Evolutionary conservation across 148 eudicot species (phyloP).

Genomic region (Rhododendron mucronatum): DNA sequence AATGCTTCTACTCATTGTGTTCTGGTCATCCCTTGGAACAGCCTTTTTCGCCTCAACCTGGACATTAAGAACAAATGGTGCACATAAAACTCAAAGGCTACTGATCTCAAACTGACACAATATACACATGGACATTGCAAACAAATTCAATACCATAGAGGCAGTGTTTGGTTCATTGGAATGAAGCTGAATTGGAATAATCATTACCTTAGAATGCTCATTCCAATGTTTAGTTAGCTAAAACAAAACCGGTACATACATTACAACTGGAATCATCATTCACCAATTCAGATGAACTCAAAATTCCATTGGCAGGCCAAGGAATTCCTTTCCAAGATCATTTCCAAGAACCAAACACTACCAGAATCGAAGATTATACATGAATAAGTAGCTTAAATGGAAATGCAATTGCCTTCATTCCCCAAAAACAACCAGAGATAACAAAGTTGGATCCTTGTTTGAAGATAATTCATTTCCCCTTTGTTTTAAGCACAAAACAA

Average conservation of each 20-base stretch:
- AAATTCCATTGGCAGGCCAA: neutral
- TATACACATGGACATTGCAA: neutral
- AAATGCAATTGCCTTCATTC: neutral
- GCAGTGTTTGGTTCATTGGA: neutral
- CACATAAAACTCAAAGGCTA: neutral
- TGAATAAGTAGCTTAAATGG: neutral
- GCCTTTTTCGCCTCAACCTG: slow-evolving; percentile 43
- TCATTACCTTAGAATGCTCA: neutral
- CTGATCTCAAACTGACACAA: neutral
- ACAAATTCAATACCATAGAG: neutral
- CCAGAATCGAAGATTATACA: neutral
- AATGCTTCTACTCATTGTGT: slow-evolving; percentile 28
- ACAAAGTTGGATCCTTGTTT: too few species aligned
- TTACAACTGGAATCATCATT: neutral
- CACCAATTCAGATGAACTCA: neutral
- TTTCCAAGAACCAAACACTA: neutral
- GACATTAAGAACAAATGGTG: neutral
- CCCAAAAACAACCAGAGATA: neutral
- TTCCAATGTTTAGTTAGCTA: neutral
- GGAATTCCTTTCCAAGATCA: neutral
- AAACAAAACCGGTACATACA: neutral
- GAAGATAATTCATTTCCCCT: neutral
- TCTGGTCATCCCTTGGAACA: slow-evolving; percentile 37
- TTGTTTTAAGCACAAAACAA: neutral
- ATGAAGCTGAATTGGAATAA: neutral